phyloP scores from a whole-genome alignment of 441 rosid species.

The Hura crepitans region DNA sequence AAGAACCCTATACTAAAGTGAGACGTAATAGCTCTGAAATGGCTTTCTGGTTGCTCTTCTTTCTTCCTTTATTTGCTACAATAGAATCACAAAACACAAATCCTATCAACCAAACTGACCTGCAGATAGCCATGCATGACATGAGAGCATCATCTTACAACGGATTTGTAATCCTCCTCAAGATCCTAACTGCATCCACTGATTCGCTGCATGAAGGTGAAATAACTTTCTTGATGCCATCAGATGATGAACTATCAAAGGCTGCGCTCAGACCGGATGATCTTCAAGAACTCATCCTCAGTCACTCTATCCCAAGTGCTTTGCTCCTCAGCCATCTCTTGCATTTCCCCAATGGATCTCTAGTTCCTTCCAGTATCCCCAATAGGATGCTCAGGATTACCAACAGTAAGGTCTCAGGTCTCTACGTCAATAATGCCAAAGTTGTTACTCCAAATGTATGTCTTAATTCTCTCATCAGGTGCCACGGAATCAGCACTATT shows the following conservation, averaged over 20 bases:
- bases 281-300: slow-evolving; percentile 32
- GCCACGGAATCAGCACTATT: slow-evolving; percentile 39
- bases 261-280: slow-evolving; percentile 14
- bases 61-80: slow-evolving; percentile 21
- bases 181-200: slow-evolving; percentile 23
- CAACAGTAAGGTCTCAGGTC: slow-evolving; percentile 25
- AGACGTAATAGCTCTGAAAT: not conserved
- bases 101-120: slow-evolving; percentile 29
- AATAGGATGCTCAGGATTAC: slow-evolving; percentile 31
- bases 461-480: slow-evolving; percentile 27
- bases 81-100: slow-evolving; percentile 19
- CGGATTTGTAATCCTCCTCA: slow-evolving; percentile 45
- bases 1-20: too few relatives aligned
- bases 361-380: slow-evolving; percentile 29
- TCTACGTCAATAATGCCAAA: slow-evolving; percentile 35
- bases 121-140: slow-evolving; percentile 30
- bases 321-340: slow-evolving; percentile 24
- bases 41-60: slow-evolving; percentile 27
- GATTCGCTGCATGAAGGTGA: slow-evolving; percentile 19
- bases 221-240: slow-evolving; percentile 36
- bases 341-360: slow-evolving; percentile 38
- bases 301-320: slow-evolving; percentile 35
- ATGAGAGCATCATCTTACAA: slow-evolving; percentile 37
- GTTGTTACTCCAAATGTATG: slow-evolving; percentile 35
- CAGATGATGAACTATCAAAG: slow-evolving; percentile 26